Conservation (phyloP, 768 basidiomycete species). For the Pulveroboletus frians region DNA sequence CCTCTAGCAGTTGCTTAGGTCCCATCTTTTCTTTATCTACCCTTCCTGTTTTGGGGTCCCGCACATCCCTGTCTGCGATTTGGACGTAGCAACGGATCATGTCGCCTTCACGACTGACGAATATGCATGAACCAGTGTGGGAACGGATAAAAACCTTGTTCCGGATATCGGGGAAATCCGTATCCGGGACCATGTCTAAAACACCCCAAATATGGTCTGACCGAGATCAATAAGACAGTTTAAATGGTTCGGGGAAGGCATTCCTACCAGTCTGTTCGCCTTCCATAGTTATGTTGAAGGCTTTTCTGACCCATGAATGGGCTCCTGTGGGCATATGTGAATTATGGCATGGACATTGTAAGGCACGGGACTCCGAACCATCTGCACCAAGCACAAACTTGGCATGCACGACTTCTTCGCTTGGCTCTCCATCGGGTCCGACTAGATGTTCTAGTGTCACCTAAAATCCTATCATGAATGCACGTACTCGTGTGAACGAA, state of each 20-base stretch:
- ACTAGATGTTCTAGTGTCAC: slow-evolving; percentile 20
- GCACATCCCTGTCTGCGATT: slow-evolving; percentile 37
- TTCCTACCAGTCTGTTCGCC: slow-evolving; percentile 57
- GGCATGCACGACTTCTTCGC: slow-evolving; percentile 56
- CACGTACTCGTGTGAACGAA: background rate
- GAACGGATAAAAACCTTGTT: slow-evolving; percentile 47
- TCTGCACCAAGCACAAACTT: slow-evolving; percentile 77
- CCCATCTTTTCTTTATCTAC: slow-evolving; percentile 37
- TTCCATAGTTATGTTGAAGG: slow-evolving; percentile 61
- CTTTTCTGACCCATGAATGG: slow-evolving; percentile 78
- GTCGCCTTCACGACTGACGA: slow-evolving; percentile 49
- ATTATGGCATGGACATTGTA: background rate
- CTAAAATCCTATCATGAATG: slow-evolving; percentile 7
- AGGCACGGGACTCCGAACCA: slow-evolving; percentile 36
- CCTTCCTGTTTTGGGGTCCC: slow-evolving; percentile 36
- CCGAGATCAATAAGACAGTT: background rate
- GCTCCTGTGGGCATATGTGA: slow-evolving; percentile 45
- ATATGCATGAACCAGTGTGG: slow-evolving; percentile 43
- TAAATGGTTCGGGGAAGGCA: background rate
- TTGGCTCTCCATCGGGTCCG: slow-evolving; percentile 29
- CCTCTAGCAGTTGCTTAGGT: slow-evolving; percentile 37
- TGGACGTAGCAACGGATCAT: slow-evolving; percentile 49
- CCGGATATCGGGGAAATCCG: slow-evolving; percentile 53
- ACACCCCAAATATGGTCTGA: slow-evolving; percentile 42
- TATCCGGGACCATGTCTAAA: slow-evolving; percentile 41